phyloP scores from a whole-genome alignment of 805 yeast genomes.

The Starmerella lactis-condensi region DNA sequence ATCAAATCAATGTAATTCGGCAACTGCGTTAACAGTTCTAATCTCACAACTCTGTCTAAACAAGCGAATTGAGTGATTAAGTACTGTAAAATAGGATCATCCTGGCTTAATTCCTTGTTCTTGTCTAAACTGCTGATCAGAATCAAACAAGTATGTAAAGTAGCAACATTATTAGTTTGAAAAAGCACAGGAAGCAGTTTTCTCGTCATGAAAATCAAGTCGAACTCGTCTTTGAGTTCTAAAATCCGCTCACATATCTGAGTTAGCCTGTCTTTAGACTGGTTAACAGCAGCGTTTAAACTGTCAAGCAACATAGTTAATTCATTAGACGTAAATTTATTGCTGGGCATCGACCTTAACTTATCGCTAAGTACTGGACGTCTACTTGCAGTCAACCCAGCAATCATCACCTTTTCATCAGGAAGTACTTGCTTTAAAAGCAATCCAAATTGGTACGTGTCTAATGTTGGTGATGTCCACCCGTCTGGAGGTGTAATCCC shows the following conservation, averaged over 20 bases:
- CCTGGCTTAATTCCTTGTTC: constrained; percentile 3
- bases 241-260: constrained; percentile 6
- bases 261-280: constrained; percentile 10
- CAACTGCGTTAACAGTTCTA: constrained; percentile 47
- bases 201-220: constrained; percentile 3
- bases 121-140: too few relatives aligned
- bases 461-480: constrained; percentile 23
- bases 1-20: constrained; percentile 36
- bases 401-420: constrained; percentile 9
- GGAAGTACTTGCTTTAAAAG: constrained; percentile 31
- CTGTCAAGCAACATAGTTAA: too few relatives aligned
- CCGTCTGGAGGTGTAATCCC: constrained; percentile 19
- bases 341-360: too few relatives aligned
- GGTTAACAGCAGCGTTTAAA: too few relatives aligned
- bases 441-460: constrained; percentile 45
- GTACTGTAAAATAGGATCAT: constrained; percentile 35
- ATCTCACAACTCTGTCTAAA: constrained; percentile 60
- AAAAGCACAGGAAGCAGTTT: constrained; percentile 43
- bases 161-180: too few relatives aligned
- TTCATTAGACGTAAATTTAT: too few relatives aligned
- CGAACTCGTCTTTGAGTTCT: background rate
- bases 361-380: too few relatives aligned
- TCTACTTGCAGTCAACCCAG: too few relatives aligned
- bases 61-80: constrained; percentile 44
- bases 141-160: too few relatives aligned